phyloP scores from a whole-genome alignment of 2,329 filamentous ascomycete genomes.

The Alternaria triticina region DNA sequence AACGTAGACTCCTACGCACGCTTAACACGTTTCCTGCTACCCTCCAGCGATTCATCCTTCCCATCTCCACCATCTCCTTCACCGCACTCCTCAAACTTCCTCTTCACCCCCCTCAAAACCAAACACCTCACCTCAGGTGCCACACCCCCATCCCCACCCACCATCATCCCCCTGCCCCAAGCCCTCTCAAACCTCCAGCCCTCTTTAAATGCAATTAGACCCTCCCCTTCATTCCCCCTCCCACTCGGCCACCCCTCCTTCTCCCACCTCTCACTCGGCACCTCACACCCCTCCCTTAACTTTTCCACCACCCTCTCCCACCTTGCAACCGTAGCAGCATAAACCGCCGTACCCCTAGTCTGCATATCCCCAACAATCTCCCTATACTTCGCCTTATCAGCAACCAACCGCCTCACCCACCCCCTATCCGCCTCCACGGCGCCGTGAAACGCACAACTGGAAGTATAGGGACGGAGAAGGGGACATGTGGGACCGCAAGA shows the following conservation, averaged over 20 bases:
- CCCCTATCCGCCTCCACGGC: background rate
- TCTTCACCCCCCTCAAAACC: background rate
- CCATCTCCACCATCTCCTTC: background rate
- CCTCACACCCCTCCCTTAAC: background rate
- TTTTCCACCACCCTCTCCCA: background rate
- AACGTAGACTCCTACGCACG: background rate
- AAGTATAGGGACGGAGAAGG: background rate
- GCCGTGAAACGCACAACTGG: background rate
- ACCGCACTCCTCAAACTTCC: background rate
- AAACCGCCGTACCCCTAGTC: background rate
- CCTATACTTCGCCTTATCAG: background rate
- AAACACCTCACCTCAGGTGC: background rate
- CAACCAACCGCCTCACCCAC: background rate
- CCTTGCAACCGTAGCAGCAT: background rate
- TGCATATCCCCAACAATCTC: background rate
- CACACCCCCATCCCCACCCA: background rate
- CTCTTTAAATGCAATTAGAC: background rate
- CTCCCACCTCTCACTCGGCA: background rate
- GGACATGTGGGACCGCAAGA: conserved; percentile 1
- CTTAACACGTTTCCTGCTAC: background rate
- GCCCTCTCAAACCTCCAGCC: conserved; percentile 2
- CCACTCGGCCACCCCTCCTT: background rate
- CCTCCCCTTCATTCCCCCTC: background rate
- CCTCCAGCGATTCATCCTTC: background rate
- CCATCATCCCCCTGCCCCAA: background rate